Conservation (phyloP, 2,329 filamentous ascomycete genomes). For the Fusarium napiforme region DNA sequence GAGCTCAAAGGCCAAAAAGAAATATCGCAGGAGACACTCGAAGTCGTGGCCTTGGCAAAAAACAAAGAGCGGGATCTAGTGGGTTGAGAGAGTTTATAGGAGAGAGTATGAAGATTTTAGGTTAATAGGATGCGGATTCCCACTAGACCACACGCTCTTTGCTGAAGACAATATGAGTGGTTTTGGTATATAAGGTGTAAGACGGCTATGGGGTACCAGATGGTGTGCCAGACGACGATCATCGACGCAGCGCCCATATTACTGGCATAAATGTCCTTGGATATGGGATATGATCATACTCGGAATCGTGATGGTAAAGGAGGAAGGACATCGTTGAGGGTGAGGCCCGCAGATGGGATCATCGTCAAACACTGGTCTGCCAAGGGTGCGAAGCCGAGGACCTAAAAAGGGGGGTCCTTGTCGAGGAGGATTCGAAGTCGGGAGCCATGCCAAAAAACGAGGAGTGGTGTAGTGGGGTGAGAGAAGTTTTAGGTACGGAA, state of each 20-base stretch:
- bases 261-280: too few relatives aligned
- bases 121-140: conserved; percentile 2
- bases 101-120: not conserved
- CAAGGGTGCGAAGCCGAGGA: not conserved
- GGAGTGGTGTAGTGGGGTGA: not conserved
- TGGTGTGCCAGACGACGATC: too few relatives aligned
- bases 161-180: not conserved
- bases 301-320: too few relatives aligned
- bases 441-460: not conserved
- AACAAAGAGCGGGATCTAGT: not conserved
- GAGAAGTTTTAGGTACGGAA: conserved; percentile 3
- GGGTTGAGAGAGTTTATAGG: not conserved
- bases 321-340: fast-evolving
- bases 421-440: not conserved
- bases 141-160: conserved; percentile 9
- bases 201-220: not conserved
- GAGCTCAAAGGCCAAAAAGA: not conserved
- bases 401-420: not conserved
- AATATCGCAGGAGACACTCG: not conserved
- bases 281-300: too few relatives aligned
- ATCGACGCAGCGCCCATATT: too few relatives aligned
- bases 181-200: not conserved
- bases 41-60: not conserved
- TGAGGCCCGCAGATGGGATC: too few relatives aligned
- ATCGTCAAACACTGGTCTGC: not conserved